Base-by-base conservation (phyloP, 2,329 filamentous ascomycete species). In the Arthrocladium fulminans region DNA sequence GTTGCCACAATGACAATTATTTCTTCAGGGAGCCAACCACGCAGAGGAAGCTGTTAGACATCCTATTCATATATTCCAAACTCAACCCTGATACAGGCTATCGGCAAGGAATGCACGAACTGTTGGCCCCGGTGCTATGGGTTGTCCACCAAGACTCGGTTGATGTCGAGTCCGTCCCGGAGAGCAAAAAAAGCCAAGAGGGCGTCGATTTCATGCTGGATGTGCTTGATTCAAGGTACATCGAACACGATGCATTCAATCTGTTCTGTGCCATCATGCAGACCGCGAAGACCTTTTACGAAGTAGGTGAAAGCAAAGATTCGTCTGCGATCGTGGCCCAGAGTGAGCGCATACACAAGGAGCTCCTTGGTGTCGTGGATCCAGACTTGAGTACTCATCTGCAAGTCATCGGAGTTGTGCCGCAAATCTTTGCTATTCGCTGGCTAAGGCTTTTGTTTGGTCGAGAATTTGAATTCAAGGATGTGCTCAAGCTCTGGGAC, bases 101-200 rank as follows among this genome's bases (percentile, higher is more conserved):
- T 63, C 81, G 92, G n/a, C 92, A 98, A 69, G 92, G 92, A 9
- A 98, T 98, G 90, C 92, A 98, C 63, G 92, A 98, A 67, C 73
- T 98, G 37, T 73, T 97, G 12, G 92, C 92, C 0, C 89, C 92
- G 0, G 81, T 98, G 30, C 71, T 96, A 5, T 88, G 88, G 75
- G 85, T 88, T 1, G 71, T 97, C 4, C 81, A 89, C 57, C 75
- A 83, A 57, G 92, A 98, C 67, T 84, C 89, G 5, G 72, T 95
- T 44, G 75, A 86, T 46, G 64, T 66, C 2, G 58, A 61, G 2
- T 61, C 65, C 2, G 56, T 58, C 39, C 61, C 66, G 37, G 61
- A 62, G 1, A 58, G 63, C 20, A 59, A 64, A 12, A 63, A 67
- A 2, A 76, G 83, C 42, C 47, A 49, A 13, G 56, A 59, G 32